Base-by-base conservation (phyloP, 169 alveolate genomes). In the Plasmodium billcollinsi region DNA sequence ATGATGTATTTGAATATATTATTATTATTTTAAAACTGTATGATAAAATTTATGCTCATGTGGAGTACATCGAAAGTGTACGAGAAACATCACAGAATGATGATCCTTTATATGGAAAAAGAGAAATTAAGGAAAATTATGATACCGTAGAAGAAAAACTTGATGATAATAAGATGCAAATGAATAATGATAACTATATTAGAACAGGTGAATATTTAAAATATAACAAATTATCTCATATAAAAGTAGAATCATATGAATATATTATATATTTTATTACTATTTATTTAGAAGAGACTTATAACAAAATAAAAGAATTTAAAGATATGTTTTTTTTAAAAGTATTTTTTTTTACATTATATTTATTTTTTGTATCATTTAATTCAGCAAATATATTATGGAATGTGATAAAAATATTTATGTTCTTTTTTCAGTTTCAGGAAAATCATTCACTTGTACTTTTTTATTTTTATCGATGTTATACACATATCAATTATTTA, bases 1-100 rank as follows among this genome's bases (percentile, higher is more conserved):
- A 76, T 45, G 88, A 88, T 74, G 14, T 76, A 58, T 63, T 88
- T 20, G 89, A 63, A 18, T 88, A 88, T 26, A 88, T 88, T 49
- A 88, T 52, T 20, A 49, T 21, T 11, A 70, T 65, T 39, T 50
- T 83, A 67, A 54, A 83, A 2, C 8, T 83, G 3, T n/a, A 83
- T 18, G 88, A 58, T 15, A 73, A 73, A 33, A 58, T 73, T 26
- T 12, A 47, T 15, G 12, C 47, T 39, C 11, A 39, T 5, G 47
- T 0, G 2, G 0, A 39, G 2, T 39, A 39, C 47, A 39, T 39
- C 7, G 11, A 39, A 39, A 0, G 47, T 5, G 47, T 39, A 39
- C 9, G 8, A 39, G 47, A 39, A 5, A 39, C 7, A 39, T 39
- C 11, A 39, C 2, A 5, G 11, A 39, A 5, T 39, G 9, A 6